phyloP scores from a whole-genome alignment of 2,329 filamentous ascomycete genomes.

The Furcasterigmium sp. region DNA sequence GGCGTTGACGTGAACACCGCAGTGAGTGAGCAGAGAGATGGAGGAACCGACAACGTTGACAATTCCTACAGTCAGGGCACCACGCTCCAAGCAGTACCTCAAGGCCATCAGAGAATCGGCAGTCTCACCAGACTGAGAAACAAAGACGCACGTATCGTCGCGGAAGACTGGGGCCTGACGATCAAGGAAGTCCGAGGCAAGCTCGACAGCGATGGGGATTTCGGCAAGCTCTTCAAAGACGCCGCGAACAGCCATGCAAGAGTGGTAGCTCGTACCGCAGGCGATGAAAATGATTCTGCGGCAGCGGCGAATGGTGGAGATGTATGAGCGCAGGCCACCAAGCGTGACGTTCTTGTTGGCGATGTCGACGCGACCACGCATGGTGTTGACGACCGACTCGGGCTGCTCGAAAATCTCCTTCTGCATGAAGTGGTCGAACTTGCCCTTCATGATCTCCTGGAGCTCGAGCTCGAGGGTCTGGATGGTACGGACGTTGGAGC shows the following conservation, averaged over 20 bases:
- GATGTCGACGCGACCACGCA: conserved; percentile 95
- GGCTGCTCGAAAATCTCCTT: conserved; percentile 99
- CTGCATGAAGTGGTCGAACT: conserved; percentile 99
- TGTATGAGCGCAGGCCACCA: conserved; percentile 93
- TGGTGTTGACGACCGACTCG: conserved; percentile 98
- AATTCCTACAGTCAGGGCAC: conserved; percentile 93
- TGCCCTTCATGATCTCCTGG: conserved; percentile 99
- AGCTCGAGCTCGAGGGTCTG: conserved; percentile 98
- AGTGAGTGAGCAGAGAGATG: conserved; percentile 98
- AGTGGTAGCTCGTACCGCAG: conserved; percentile 97
- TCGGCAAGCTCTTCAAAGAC: conserved; percentile 97
- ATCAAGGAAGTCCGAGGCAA: conserved; percentile 97
- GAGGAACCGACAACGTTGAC: conserved; percentile 98
- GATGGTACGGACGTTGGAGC: conserved; percentile 94
- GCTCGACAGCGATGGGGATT: conserved; percentile 93
- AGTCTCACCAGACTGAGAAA: conserved; percentile 97
- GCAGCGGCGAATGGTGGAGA: conserved; percentile 93
- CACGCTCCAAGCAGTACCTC: conserved; percentile 95
- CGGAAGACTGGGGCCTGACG: conserved; percentile 96
- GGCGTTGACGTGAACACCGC: conserved; percentile 99
- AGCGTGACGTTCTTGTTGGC: conserved; percentile 93
- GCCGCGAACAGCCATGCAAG: conserved; percentile 98
- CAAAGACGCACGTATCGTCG: conserved; percentile 98
- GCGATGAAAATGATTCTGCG: conserved; percentile 98
- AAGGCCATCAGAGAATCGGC: conserved; percentile 96